Evolutionary conservation across 1,284 basidiomycete species (phyloP), one percentile per base, ranked within the genome.

Genomic region (Cryptococcus sp.): DNA sequence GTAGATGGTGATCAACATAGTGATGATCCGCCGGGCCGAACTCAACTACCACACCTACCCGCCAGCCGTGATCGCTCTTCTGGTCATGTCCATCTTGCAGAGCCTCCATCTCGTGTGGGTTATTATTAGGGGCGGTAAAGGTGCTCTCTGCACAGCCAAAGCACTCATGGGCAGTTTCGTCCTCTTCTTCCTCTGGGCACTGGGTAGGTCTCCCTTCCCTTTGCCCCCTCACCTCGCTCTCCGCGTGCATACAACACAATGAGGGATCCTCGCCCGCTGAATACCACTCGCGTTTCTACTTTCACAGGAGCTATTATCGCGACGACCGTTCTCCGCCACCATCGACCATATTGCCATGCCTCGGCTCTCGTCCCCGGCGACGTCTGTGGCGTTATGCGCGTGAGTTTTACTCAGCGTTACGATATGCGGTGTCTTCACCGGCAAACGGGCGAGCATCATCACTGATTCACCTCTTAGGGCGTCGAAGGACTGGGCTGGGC

Each of bases 1-100:
- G 5, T 46, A 68, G 61, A 56, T 66, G 53, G 61, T 70, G 58
- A 54, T 70, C 41, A 60, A 68, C 58, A 70, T 73, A 59, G 67
- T 73, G 52, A 65, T 67, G 55, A 58, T 71, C 57, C 47, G 53
- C 47, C 54, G 58, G 41, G 54, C 63, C 22, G 46, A 55, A 41
- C 52, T 64, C 53, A 54, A 54, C 42, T 58, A 35, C 57, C 25
- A 54, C 53, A 52, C 49, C 23, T 69, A 68, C 58, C 62, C 67
- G 15, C 60, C 62, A 8, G 67, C 68, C 8, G 65, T 68, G 39
- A 63, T 70, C 17, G 64, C 72, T n/a, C 47, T 67, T 25, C 56
- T 71, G 27, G 64, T 68, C 30, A 55, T 49, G 13, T 54, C 61
- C 38, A 58, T 67, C 59, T 52, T 68, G 11, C 66, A 71, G 53